Evolutionary conservation across 306 rosid genomes (phyloP).

Genomic region (Dryas alaskensis): DNA sequence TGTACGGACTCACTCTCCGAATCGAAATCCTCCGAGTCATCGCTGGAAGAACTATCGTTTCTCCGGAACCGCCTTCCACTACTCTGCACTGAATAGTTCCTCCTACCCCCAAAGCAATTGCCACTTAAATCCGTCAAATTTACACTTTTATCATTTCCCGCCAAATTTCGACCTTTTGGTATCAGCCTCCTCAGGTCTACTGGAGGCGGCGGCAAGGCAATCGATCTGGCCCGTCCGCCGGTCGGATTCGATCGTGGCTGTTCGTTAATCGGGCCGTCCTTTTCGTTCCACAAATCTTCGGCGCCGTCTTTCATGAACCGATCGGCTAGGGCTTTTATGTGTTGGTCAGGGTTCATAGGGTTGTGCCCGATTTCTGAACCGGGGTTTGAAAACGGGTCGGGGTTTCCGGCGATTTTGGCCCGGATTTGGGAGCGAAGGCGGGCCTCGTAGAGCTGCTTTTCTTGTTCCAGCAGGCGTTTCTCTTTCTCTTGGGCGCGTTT

Average conservation of each 20-base stretch:
- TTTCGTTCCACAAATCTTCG: constrained; percentile 74
- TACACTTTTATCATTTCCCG: constrained; percentile 10
- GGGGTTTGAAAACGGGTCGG: constrained; percentile 22
- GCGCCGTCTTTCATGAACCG: constrained; percentile 80
- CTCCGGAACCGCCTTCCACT: constrained; percentile 31
- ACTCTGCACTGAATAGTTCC: constrained; percentile 52
- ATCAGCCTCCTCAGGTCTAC: constrained; percentile 37
- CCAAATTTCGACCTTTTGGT: constrained; percentile 16
- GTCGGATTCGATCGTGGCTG: constrained; percentile 11
- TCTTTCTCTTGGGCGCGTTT: constrained; percentile 77
- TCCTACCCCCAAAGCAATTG: constrained; percentile 36
- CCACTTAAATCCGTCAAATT: constrained; percentile 20
- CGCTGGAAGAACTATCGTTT: constrained; percentile 40
- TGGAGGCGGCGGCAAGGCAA: constrained; percentile 33
- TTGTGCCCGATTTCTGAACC: constrained; percentile 34
- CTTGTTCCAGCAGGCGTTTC: constrained; percentile 61
- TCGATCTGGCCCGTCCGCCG: constrained; percentile 22
- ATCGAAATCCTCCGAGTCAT: constrained; percentile 31
- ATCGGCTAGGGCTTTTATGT: constrained; percentile 67
- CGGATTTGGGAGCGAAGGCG: constrained; percentile 87
- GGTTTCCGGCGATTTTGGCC: constrained; percentile 44
- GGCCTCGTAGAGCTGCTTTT: constrained; percentile 80
- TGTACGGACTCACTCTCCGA: constrained; percentile 24
- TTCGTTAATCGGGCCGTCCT: constrained; percentile 58
- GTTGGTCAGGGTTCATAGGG: constrained; percentile 62